Evolutionary conservation across 192 early-diverging fungal species (phyloP).

Genomic region (Rhizoclosmatium globosum): DNA sequence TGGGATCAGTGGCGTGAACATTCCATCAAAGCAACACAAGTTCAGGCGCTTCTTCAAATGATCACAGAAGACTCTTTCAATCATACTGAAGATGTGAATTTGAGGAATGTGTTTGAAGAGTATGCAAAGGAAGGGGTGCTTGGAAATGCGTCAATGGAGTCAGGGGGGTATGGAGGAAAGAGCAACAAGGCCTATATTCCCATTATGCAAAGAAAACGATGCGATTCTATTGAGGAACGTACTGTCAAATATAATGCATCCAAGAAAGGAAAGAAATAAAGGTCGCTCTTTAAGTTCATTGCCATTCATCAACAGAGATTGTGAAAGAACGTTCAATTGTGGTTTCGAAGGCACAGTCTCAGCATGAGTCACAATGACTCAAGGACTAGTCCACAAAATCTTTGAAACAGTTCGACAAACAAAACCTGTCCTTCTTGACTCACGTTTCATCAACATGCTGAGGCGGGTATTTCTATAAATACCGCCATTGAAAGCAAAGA

Average conservation of each 20-base stretch:
- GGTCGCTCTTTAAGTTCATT: not conserved
- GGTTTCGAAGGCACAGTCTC: no score
- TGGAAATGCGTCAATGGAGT: slow-evolving; percentile 10
- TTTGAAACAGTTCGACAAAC: no score
- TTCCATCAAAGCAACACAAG: slow-evolving; percentile 38
- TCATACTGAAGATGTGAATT: not conserved
- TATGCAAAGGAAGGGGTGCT: slow-evolving; percentile 13
- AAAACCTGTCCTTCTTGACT: no score
- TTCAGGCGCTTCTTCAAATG: slow-evolving; percentile 15
- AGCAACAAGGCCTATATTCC: slow-evolving; percentile 38
- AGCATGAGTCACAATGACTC: no score
- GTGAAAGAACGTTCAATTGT: no score
- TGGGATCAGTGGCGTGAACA: slow-evolving; percentile 38
- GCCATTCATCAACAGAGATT: no score
- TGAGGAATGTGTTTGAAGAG: slow-evolving; percentile 17
- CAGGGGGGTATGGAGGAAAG: slow-evolving; percentile 21
- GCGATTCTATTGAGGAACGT: slow-evolving; percentile 46
- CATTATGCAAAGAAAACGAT: slow-evolving; percentile 44
- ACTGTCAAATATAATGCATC: slow-evolving; percentile 34
- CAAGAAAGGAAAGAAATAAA: slow-evolving; percentile 16
- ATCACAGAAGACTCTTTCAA: slow-evolving; percentile 10
- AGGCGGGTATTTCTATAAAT: no score
- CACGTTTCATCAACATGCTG: no score
- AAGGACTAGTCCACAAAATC: no score
- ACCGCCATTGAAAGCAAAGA: no score